Base-by-base conservation (phyloP, 305 asterid species). In the Rubia tinctorum region DNA sequence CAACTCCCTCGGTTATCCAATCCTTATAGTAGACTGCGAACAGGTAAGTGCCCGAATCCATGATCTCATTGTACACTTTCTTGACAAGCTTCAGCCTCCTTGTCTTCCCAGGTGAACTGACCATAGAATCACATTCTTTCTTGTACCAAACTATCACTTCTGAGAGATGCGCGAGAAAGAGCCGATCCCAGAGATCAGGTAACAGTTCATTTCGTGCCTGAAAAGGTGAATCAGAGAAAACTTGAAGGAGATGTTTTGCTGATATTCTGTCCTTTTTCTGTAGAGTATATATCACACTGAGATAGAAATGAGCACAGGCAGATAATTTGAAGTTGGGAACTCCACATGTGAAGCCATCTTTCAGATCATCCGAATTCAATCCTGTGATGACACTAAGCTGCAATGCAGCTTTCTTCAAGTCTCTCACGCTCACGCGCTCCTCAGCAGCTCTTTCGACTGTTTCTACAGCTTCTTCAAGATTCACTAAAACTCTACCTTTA, bases 351-450 rank as follows among this genome's bases (percentile, higher is more conserved):
- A 71, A 83, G 68, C 86, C 87, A 40, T 82, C 84, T 73, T 79
- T 90, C 77, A 87, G 69, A 68, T 86, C 91, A 53, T 68, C 79
- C 25, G 89, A 80, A 77, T 81, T 90, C 70, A 92, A 67, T n/a
- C 98, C 98, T 3, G 98, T 88, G 55, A 92, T 89, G 9, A 92
- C 94, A 82, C 98, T 92, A 40, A 90, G 96, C 86, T 86, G 91
- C 39, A 92, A 66, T n/a, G 96, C 85, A 66, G 97, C 96, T 76
- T 82, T 87, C 68, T 86, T 92, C 88, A 92, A 68, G 68, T 87
- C 96, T 78, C 84, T 87, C 22, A 81, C 63, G 64, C 77, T 79
- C 42, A 82, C 80, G 30, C 67, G 75, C 68, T 85, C 88, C 77
- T 87, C 92, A 3, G 82, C 87, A 43, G 89, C 90, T 75, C 85